Evolutionary conservation across 176 grass and related monocot species (phyloP), one percentile per base, ranked within the genome.

Genomic region (Oryza officinalis): DNA sequence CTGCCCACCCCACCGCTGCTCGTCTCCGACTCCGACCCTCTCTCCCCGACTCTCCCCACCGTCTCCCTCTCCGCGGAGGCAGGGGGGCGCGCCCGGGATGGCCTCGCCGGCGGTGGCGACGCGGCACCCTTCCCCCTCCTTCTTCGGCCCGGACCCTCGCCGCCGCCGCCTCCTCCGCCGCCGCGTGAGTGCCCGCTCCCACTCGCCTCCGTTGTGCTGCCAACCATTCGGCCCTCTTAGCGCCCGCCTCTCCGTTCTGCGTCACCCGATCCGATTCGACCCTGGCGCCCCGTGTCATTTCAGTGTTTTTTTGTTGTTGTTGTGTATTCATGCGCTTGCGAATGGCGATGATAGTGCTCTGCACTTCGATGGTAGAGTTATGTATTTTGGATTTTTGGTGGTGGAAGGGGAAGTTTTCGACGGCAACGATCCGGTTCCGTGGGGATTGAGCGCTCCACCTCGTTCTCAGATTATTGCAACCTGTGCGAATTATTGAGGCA

Each of bases 61-160:
- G n/a, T 35, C 33, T 50, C 10, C 12, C 31, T 25, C 75, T 20
- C 6, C 69, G 14, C 81, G 77, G 77, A 60, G 79, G 70, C 70
- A 31, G 33, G 63, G 5, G 1, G 17, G 7, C 14, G 4, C 5
- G 4, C 49, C 61, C 3, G 80, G 57, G 45, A 88, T 88, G 81
- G 46, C 87, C 81, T 88, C 81, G 67, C 81, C 75, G 79, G 67
- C 88, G 79, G 79, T 59, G 60, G 74, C 27, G 73, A 45, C 43
- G 67, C 73, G 67, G 45, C 74, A 72, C 67, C 79, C 79, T 32
- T 74, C 46, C 46, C 79, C 88, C 67, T 46, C 74, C 59, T 3
- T 79, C 27, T 68, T 86, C 28, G 27, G 27, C 14, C 47, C 79
- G 0, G 74, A 28, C 49, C 67, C 79, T 82, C 27, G 44, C 67